Conservation (phyloP, 129 eudicot genomes). For the Dittrichia graveolens region DNA sequence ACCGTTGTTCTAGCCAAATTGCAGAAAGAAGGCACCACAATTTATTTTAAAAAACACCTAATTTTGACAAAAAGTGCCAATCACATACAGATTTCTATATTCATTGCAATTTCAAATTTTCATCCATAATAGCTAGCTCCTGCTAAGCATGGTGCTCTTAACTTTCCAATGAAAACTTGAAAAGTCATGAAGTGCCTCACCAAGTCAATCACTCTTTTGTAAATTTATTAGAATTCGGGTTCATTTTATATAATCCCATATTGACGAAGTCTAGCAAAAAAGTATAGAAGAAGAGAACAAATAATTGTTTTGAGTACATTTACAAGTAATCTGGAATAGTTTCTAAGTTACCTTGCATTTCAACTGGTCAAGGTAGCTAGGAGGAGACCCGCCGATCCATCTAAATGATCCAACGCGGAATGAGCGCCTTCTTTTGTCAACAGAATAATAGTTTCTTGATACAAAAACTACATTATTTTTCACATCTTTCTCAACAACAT, state of each 20-base stretch:
- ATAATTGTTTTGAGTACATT: neutral
- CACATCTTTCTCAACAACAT: slow-evolving; percentile 91
- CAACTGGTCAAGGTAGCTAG: slow-evolving; percentile 47
- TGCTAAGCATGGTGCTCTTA: neutral
- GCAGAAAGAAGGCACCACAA: neutral
- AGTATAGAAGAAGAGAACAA: neutral
- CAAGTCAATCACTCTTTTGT: neutral
- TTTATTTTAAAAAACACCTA: neutral
- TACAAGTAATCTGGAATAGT: neutral
- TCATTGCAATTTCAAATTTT: neutral
- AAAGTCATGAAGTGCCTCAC: neutral
- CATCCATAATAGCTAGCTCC: neutral
- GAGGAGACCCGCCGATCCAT: slow-evolving; percentile 73
- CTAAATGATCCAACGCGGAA: slow-evolving; percentile 91
- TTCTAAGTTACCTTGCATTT: slow-evolving; percentile 75
- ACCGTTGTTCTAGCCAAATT: neutral
- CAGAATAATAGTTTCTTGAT: slow-evolving; percentile 83
- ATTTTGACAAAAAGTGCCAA: neutral
- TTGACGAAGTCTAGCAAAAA: neutral
- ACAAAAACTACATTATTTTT: slow-evolving; percentile 80
- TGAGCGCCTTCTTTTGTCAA: slow-evolving; percentile 86
- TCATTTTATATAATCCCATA: neutral
- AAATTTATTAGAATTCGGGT: neutral
- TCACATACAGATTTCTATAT: neutral
- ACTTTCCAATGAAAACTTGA: too few relatives aligned